Evolutionary conservation across 2,329 filamentous ascomycete species (phyloP).

Genomic region (Stagonosporopsis chrysanthemi): DNA sequence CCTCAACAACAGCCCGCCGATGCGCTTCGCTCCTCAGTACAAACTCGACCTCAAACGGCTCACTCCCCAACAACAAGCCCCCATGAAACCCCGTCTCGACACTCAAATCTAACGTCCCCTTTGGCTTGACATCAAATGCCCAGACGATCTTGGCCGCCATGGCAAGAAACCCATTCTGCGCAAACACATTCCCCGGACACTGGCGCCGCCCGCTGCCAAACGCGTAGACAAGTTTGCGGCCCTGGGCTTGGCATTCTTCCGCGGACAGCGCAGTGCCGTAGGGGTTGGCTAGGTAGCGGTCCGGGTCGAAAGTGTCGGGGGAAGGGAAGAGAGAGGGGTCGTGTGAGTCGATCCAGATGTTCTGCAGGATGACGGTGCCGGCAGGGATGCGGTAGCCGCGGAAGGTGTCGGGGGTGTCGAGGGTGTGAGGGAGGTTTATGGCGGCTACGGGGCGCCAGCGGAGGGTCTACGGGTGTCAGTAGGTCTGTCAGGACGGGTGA

Average conservation of each 20-base stretch:
- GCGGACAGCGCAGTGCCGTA: not conserved
- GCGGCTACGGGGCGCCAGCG: slow-evolving; percentile 49
- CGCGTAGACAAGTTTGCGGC: not conserved
- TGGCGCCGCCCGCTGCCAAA: slow-evolving; percentile 9
- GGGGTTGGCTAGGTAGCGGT: slow-evolving; percentile 5
- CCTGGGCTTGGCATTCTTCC: slow-evolving; percentile 6
- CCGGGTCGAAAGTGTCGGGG: not conserved
- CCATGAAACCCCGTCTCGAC: slow-evolving; percentile 10
- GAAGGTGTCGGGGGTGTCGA: slow-evolving; percentile 56
- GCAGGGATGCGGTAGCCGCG: slow-evolving; percentile 58
- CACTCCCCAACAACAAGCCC: not conserved
- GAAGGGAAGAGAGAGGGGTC: not conserved
- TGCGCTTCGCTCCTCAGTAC: slow-evolving; percentile 5
- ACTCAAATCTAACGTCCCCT: slow-evolving; percentile 6
- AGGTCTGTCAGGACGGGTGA: not conserved
- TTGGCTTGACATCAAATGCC: slow-evolving; percentile 7
- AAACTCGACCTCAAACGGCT: slow-evolving; percentile 8
- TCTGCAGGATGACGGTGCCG: slow-evolving; percentile 31
- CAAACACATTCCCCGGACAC: slow-evolving; percentile 9
- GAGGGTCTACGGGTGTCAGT: slow-evolving; percentile 34
- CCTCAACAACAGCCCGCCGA: slow-evolving; percentile 1
- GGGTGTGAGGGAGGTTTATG: slow-evolving; percentile 54
- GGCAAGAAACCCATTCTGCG: slow-evolving; percentile 5
- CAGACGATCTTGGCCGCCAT: slow-evolving; percentile 10
- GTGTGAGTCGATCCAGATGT: slow-evolving; percentile 8